These are phyloP conservation scores for Zymoseptoria tritici DNA, from an alignment of 2,329 filamentous ascomycete genomes.

Conservation along the genomic window DNA sequence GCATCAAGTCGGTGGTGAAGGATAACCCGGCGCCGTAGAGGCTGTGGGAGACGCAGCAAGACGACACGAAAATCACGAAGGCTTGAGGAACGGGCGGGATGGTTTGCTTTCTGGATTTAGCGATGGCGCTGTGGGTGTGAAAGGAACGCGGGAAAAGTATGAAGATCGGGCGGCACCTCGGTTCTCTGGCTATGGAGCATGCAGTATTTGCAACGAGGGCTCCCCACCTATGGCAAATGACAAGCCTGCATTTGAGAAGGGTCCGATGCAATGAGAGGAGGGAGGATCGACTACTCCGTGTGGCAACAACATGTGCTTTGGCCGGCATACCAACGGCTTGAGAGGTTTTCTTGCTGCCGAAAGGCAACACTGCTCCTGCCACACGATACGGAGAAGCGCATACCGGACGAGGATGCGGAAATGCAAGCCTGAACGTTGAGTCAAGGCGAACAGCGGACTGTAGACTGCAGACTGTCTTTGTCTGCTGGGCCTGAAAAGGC, in stretches of 20 bases:
- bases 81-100: background rate
- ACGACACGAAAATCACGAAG: background rate
- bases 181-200: background rate
- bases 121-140: background rate
- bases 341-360: background rate
- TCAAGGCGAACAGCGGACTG: background rate
- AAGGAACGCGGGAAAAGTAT: background rate
- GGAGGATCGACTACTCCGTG: background rate
- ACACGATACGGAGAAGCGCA: background rate
- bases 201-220: background rate
- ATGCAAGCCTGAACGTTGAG: background rate
- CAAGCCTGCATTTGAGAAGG: background rate
- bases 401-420: background rate
- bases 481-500: background rate
- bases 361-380: background rate
- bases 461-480: background rate
- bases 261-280: background rate
- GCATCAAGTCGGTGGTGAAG: conserved; percentile 76
- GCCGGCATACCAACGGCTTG: background rate
- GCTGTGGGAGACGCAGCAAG: background rate
- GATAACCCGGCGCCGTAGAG: conserved; percentile 68
- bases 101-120: background rate
- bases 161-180: background rate
- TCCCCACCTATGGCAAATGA: too few species aligned
- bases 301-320: background rate